Base-by-base conservation (phyloP, 225 moss, liverwort and hornwort species). In the Physcomitrium patens region DNA sequence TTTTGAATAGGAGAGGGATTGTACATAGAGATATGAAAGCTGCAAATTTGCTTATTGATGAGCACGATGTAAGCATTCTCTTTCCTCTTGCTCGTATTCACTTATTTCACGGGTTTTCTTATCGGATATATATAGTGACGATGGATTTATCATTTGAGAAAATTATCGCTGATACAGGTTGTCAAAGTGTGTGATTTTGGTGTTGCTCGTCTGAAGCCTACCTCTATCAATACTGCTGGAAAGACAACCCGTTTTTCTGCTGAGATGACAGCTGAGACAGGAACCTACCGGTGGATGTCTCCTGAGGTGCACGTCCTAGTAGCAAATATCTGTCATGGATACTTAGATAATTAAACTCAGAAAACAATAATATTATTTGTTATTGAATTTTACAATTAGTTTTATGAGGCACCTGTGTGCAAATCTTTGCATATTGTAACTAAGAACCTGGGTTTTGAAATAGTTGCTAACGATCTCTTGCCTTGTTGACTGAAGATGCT, bases 251-350 rank as follows among this genome's bases (percentile, higher is more conserved):
- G 80, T 72, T 76, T 67, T 75, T 60, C 90, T 24, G 94, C 83
- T 67, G 97, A 99, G 89, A 99, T 99, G 97, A 99, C 97, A n/a
- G 94, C 97, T 8, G 97, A 99, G 81, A 99, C 97, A 9, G 97
- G 97, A 84, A 99, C 97, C 3, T 99, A 99, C 62, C 81, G 97
- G 62, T 99, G 97, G 97, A 99, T 99, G 97, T 85, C 94, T 12
- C 93, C 97, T 75, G 97, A 99, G 93, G 96, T 94, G 77, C 28
- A 12, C 47, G 27, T 59, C 19, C 0, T 71, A 5, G 16, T 31
- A 59, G 7, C 19, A 16, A 51, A 45, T 51, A 56, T 27, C 19
- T 66, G 57, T 20, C 55, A 62, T 67, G 75, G 46, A 24, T 52
- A 42, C n/a, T 50, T 24, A 42, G 31, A 74, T 54, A 27, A 24